Conservation (phyloP, 2,329 filamentous ascomycete genomes). For the Bimuria novae-zelandiae region DNA sequence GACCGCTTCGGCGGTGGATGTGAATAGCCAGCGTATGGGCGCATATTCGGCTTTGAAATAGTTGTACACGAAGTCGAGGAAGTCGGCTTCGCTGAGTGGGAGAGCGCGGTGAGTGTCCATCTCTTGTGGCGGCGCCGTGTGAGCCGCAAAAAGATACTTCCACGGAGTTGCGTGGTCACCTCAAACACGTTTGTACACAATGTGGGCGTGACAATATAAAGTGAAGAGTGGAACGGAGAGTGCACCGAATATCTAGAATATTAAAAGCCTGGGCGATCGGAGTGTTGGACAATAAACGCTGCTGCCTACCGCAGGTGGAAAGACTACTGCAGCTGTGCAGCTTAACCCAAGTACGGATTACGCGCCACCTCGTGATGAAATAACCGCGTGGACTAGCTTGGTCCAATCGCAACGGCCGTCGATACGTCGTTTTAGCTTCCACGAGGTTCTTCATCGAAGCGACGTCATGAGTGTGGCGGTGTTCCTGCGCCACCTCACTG, state of each 20-base stretch:
- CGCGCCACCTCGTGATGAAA: no score
- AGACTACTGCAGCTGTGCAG: no score
- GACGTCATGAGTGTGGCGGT: no score
- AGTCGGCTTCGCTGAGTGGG: slow-evolving; percentile 39
- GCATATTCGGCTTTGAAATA: slow-evolving; percentile 47
- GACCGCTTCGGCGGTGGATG: slow-evolving; percentile 40
- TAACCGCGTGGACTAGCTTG: no score
- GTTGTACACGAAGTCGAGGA: slow-evolving; percentile 43
- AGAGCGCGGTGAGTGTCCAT: slow-evolving; percentile 43
- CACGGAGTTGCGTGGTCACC: neutral
- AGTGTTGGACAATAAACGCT: neutral
- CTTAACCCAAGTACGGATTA: no score
- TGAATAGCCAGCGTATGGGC: slow-evolving; percentile 41
- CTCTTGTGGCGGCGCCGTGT: neutral
- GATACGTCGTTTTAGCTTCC: no score
- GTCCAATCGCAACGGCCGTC: no score
- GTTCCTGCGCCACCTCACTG: no score
- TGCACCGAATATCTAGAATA: neutral
- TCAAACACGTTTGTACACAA: neutral
- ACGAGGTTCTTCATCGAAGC: no score
- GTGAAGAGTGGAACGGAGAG: neutral
- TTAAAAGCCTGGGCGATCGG: neutral
- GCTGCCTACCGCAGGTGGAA: slow-evolving; percentile 1
- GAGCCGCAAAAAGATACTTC: no score
- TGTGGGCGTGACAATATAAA: neutral